A percentile compares a stretch with the other conserved stretches of the same genome.
phyloP scores from a whole-genome alignment of 768 basidiomycete genomes.

The Chlorophyllum brunneum region DNA sequence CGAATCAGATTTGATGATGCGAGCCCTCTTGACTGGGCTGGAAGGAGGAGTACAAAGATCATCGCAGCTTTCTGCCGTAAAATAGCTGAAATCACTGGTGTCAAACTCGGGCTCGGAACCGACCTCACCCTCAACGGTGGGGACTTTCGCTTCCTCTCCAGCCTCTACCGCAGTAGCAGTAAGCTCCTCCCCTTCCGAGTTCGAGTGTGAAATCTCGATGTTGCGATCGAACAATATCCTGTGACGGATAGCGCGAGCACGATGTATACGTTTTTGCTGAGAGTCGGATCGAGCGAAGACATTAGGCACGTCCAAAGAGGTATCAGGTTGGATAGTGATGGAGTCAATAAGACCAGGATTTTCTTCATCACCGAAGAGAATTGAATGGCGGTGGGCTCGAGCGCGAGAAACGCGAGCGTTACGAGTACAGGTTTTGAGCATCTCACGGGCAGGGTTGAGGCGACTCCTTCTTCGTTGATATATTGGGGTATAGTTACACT shows the following conservation, averaged over 20 bases:
- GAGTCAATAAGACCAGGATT: not conserved
- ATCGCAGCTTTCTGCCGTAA: not conserved
- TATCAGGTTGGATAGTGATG: not conserved
- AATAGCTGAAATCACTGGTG: not conserved
- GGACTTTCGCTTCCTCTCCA: not conserved
- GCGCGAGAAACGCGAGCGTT: not conserved
- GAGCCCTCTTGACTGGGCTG: not conserved
- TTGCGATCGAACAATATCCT: not conserved
- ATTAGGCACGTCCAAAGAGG: not conserved
- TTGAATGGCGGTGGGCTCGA: not conserved
- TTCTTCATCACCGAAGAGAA: not conserved
- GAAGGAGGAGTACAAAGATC: not conserved
- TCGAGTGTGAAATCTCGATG: not conserved
- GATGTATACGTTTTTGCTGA: not conserved
- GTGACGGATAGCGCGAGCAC: not conserved
- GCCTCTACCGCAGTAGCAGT: too few relatives aligned
- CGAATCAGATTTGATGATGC: not conserved
- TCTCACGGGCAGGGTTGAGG: not conserved
- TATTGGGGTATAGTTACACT: not conserved
- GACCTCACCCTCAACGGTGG: too few relatives aligned
- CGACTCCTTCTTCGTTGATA: not conserved
- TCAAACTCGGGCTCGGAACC: not conserved
- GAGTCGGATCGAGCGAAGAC: not conserved
- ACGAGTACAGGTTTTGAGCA: not conserved
- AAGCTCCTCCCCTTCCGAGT: not conserved